Conservation (phyloP, 2,329 filamentous ascomycete genomes). For the Cladophialophora psammophila region DNA sequence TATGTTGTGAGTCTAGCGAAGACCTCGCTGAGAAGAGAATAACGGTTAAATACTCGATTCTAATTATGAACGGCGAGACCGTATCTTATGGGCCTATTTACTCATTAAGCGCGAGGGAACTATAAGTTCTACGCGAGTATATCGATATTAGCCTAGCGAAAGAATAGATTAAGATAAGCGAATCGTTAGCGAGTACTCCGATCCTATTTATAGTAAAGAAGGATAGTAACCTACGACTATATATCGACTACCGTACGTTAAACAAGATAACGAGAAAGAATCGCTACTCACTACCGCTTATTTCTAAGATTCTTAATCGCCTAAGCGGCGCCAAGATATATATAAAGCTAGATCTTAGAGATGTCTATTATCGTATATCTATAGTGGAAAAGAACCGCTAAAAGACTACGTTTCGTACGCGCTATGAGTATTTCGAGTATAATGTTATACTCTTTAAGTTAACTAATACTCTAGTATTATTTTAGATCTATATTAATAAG, state of each 20-base stretch:
- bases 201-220: constrained; percentile 19
- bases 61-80: background rate
- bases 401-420: constrained; percentile 45
- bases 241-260: constrained; percentile 44
- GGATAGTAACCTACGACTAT: constrained; percentile 36
- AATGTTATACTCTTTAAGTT: constrained; percentile 17
- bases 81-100: background rate
- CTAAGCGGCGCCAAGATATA: constrained; percentile 35
- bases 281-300: constrained; percentile 41
- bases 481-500: constrained; percentile 2
- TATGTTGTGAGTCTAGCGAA: too few relatives aligned
- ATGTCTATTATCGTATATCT: background rate
- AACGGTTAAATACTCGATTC: background rate
- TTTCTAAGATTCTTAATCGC: constrained; percentile 40
- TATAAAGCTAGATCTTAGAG: constrained; percentile 41
- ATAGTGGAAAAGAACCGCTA: constrained; percentile 41
- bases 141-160: background rate
- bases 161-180: background rate
- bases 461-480: background rate
- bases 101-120: too few relatives aligned
- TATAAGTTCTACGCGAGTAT: background rate
- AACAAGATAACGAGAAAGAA: constrained; percentile 46
- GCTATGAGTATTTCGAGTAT: constrained; percentile 44
- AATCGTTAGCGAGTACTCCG: background rate
- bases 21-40: too few relatives aligned